phyloP scores from a whole-genome alignment of 2,329 filamentous ascomycete genomes.

The Fusarium begoniae region DNA sequence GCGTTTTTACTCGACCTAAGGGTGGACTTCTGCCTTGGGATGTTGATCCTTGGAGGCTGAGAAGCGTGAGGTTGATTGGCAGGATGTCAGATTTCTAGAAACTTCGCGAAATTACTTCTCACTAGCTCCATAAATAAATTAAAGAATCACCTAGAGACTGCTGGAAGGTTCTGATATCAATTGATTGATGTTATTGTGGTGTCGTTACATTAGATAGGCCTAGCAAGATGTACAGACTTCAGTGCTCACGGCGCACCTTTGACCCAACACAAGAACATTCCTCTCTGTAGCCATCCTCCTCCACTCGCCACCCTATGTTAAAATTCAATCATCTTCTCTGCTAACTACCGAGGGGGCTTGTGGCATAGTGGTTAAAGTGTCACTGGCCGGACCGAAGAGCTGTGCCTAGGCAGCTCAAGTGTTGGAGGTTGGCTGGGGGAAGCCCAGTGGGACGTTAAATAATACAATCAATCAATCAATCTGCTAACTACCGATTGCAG shows the following conservation, averaged over 20 bases:
- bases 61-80: background rate
- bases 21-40: background rate
- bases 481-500: accelerated
- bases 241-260: accelerated
- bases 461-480: too few species aligned
- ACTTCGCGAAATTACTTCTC: background rate
- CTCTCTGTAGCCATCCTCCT: background rate
- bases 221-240: too few species aligned
- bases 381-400: too few species aligned
- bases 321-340: background rate
- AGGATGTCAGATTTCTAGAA: background rate
- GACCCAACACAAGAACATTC: background rate
- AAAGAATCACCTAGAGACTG: background rate
- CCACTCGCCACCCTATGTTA: accelerated
- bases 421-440: too few species aligned
- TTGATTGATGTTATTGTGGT: background rate
- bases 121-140: background rate
- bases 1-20: accelerated
- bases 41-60: background rate
- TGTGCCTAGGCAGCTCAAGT: too few species aligned
- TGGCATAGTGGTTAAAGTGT: too few species aligned
- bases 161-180: accelerated
- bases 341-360: accelerated
- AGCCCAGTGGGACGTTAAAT: too few species aligned
- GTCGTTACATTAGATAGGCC: too few species aligned